Evolutionary conservation across 2,329 filamentous ascomycete genomes (phyloP), one percentile per base, ranked within the genome.

Genomic region (Ilyonectria mors-panacis): DNA sequence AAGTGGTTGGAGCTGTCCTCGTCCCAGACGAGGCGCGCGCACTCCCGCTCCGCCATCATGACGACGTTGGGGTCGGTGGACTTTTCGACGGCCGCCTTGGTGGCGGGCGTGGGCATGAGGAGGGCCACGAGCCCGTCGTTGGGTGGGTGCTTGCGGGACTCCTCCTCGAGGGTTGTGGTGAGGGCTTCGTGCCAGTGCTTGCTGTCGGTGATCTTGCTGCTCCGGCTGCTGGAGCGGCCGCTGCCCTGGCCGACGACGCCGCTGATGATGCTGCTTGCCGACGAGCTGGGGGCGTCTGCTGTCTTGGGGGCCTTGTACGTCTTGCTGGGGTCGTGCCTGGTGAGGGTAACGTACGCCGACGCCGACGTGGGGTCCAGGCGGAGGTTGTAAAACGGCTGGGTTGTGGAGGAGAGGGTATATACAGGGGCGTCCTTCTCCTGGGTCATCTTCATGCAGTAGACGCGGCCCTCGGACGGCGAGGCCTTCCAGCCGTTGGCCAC

Each of bases 1-100:
- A 88, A 92, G 78, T 90, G 86, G 72, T 82, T 86, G 6, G 80
- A 78, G 63, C 83, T 86, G 74, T 92, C 89, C 33, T 88, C 86
- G 74, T 92, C 89, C 88, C 91, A 94, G n/a, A 93, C 88, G 2
- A 95, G 86, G 2, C 90, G 86, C 26, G 89, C 92, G 72, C 89
- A 90, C 80, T 94, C 92, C 35, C 87, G 85, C 76, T 92, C 89
- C 0, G 92, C 92, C 37, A 90, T 87, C 65, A 85, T 84, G 4
- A 90, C 84, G 10, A 91, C 86, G 0, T 86, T 83, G 2, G 86
- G 83, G 75, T 92, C 89, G 48, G 87, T 84, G 3, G 90, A 81
- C 28, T 86, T 85, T 65, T 91, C 89, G 1, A 90, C 82, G 1
- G 89, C 91, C 78, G 90, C 86, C 50, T 87, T 88, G 0, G 90